Percentiles rank a stretch among this genome's conserved stretches.
phyloP scores from a whole-genome alignment of 768 basidiomycete species.

The Boletus tomentosulus region DNA sequence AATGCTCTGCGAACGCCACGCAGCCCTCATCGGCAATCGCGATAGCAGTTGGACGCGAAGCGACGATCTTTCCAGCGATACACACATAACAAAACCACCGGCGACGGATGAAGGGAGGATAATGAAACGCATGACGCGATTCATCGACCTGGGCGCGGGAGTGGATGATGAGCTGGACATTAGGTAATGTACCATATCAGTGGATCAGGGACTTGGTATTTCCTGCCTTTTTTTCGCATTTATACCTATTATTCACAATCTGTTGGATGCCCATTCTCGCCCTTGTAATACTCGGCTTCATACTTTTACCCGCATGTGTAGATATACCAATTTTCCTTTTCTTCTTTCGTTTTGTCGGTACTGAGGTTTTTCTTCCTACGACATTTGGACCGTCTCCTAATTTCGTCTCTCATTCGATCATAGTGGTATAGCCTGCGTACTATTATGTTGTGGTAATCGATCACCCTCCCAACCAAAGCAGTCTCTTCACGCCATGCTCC shows the following conservation, averaged over 20 bases:
- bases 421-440: conserved; percentile 11
- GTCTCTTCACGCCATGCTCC: conserved; percentile 88
- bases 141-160: conserved; percentile 60
- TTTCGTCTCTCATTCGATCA: conserved; percentile 5
- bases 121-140: conserved; percentile 74
- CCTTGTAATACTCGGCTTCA: conserved; percentile 18
- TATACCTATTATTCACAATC: conserved; percentile 16
- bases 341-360: conserved; percentile 15
- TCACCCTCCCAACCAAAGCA: conserved; percentile 82
- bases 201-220: conserved; percentile 15
- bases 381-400: conserved; percentile 5
- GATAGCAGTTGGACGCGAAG: conserved; percentile 19
- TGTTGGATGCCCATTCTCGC: conserved; percentile 16
- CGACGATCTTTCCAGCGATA: conserved; percentile 8
- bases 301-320: conserved; percentile 8
- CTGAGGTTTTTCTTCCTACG: conserved; percentile 1
- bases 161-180: conserved; percentile 28
- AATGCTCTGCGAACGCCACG: conserved; percentile 87
- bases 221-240: conserved; percentile 6
- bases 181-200: conserved; percentile 26
- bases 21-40: conserved; percentile 30
- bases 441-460: conserved; percentile 11
- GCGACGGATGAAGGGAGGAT: conserved; percentile 44
- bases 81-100: conserved; percentile 8
- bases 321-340: neutral